Conservation (phyloP, 345 rosid genomes). For the Hypericum androsaemum region DNA sequence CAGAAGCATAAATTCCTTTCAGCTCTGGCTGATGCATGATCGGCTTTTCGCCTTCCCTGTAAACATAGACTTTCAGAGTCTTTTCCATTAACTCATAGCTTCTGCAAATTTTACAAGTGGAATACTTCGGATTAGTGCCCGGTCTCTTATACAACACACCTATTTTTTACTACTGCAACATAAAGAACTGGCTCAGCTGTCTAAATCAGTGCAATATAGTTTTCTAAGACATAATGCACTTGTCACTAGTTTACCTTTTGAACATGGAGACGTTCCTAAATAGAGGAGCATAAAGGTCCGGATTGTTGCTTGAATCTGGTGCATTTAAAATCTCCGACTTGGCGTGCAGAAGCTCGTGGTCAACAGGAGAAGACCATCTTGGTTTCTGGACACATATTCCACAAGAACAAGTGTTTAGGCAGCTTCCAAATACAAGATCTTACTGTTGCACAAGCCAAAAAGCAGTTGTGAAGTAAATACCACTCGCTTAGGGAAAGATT, state of each 20-base stretch:
- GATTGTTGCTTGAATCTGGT: conserved; percentile 36
- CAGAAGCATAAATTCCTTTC: conserved; percentile 90
- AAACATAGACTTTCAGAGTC: conserved; percentile 67
- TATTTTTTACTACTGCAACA: too few relatives aligned
- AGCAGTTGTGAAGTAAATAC: conserved; percentile 28
- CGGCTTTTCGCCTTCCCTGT: conserved; percentile 78
- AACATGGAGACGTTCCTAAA: conserved; percentile 69
- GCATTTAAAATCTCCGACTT: conserved; percentile 65
- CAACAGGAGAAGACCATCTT: conserved; percentile 49
- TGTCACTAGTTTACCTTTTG: conserved; percentile 38
- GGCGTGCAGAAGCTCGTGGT: conserved; percentile 41
- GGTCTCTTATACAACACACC: too few relatives aligned
- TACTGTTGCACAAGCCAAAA: not conserved
- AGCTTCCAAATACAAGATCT: not conserved
- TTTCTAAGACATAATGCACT: not conserved
- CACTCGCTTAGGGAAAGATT: conserved; percentile 30
- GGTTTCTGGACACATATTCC: conserved; percentile 37
- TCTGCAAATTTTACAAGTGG: conserved; percentile 33
- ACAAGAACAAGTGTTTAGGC: conserved; percentile 5
- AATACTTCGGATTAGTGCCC: not conserved
- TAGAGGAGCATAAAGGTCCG: conserved; percentile 50
- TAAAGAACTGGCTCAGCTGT: too few relatives aligned
- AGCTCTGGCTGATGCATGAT: conserved; percentile 60
- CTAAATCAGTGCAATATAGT: not conserved
- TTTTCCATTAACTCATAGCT: conserved; percentile 91